These are phyloP conservation scores for Sphaerosporella brunnea DNA, from an alignment of 495 filamentous ascomycete genomes.

Conservation along the genomic window DNA sequence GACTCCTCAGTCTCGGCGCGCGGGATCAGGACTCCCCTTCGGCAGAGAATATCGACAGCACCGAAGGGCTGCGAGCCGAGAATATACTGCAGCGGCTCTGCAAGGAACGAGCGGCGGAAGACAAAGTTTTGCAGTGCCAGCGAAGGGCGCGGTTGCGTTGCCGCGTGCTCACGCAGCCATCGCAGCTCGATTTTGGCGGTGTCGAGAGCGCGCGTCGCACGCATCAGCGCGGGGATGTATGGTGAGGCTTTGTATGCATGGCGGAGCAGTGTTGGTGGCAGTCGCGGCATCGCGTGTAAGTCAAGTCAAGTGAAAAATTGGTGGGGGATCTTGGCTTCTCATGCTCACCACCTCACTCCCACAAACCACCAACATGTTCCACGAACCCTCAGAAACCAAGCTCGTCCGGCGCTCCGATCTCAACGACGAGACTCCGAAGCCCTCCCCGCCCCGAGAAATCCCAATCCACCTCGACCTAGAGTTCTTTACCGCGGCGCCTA, in stretches of 20 bases:
- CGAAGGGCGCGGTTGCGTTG: neutral
- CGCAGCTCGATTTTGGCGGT: slow-evolving; percentile 64
- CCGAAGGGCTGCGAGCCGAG: slow-evolving; percentile 82
- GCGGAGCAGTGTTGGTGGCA: slow-evolving; percentile 41
- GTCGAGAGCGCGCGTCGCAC: slow-evolving; percentile 44
- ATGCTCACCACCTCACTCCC: neutral
- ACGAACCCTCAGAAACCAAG: slow-evolving; percentile 17
- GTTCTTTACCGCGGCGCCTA: too few relatives aligned
- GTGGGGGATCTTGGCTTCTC: neutral
- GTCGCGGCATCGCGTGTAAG: slow-evolving; percentile 49
- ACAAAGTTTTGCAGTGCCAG: neutral
- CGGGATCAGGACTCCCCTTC: slow-evolving; percentile 65
- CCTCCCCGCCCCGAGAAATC: neutral
- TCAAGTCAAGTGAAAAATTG: slow-evolving; percentile 2
- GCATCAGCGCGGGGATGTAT: slow-evolving; percentile 49
- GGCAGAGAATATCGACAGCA: slow-evolving; percentile 57
- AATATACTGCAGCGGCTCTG: slow-evolving; percentile 72
- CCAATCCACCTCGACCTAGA: slow-evolving; percentile 6
- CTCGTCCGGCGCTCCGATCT: slow-evolving; percentile 1
- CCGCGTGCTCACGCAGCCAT: slow-evolving; percentile 57
- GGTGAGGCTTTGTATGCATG: slow-evolving; percentile 38
- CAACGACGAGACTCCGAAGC: neutral
- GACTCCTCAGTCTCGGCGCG: slow-evolving; percentile 57
- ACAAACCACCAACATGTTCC: neutral
- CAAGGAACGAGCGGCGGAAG: slow-evolving; percentile 40